These are phyloP conservation scores for Jamesozyma lodderae DNA, from an alignment of 805 yeast species.

Conservation along the genomic window DNA sequence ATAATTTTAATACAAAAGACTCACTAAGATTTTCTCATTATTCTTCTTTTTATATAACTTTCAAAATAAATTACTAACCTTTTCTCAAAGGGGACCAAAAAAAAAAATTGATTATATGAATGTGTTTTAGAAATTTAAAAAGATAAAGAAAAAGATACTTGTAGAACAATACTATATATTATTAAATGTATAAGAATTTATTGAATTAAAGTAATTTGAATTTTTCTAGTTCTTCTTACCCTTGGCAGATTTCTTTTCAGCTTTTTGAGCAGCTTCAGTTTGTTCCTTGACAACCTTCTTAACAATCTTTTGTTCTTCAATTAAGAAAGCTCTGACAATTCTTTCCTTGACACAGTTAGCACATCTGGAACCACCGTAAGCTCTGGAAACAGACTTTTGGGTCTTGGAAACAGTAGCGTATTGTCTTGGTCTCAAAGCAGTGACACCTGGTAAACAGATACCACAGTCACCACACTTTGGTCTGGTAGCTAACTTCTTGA, in stretches of 20 bases:
- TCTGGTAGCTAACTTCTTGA: conserved; percentile 82
- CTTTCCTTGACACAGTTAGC: conserved; percentile 98
- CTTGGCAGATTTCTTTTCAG: conserved; percentile 32
- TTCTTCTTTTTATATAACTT: neutral
- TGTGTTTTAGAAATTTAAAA: neutral
- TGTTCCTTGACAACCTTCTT: conserved; percentile 97
- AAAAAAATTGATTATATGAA: neutral
- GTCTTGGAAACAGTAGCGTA: conserved; percentile 92
- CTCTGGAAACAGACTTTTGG: conserved; percentile 96
- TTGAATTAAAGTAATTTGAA: neutral
- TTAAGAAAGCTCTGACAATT: conserved; percentile 98
- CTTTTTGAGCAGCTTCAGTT: conserved; percentile 76
- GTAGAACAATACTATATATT: too few species aligned
- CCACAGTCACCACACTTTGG: conserved; percentile 88
- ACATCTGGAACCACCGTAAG: conserved; percentile 98
- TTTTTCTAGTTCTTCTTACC: conserved; percentile 18
- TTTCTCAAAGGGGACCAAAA: neutral
- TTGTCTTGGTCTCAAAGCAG: conserved; percentile 96
- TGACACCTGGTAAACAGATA: conserved; percentile 72
- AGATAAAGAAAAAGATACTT: too few species aligned
- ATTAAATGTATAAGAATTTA: conserved; percentile 3
- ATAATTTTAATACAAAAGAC: neutral
- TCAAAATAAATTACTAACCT: too few species aligned
- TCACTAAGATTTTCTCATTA: neutral
- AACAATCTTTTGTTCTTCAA: conserved; percentile 99